Evolutionary conservation across 495 filamentous ascomycete genomes (phyloP).

Genomic region (Friedmanniomyces endolithicus): DNA sequence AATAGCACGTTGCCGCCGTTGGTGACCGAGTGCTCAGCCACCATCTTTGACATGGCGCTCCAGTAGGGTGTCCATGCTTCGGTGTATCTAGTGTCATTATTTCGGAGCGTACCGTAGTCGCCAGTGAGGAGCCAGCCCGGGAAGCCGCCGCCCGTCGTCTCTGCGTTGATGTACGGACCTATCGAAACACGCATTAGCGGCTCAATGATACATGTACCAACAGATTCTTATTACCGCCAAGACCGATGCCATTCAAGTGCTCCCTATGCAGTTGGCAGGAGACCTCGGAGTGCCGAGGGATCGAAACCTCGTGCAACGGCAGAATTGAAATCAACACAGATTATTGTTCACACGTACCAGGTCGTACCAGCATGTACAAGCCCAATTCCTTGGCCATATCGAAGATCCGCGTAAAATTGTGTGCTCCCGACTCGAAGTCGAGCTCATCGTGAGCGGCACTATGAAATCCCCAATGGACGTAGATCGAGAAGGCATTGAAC

Average conservation of each 20-base stretch:
- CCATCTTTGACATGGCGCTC: constrained; percentile 8
- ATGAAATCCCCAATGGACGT: constrained; percentile 16
- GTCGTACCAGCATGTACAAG: constrained; percentile 32
- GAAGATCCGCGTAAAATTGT: constrained; percentile 11
- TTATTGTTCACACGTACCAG: constrained; percentile 9
- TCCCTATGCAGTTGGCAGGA: no score
- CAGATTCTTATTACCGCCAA: no score
- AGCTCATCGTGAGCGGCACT: background rate
- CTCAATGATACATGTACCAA: no score
- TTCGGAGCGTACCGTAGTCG: constrained; percentile 44
- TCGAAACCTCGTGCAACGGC: no score
- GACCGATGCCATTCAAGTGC: no score
- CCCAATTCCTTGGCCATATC: constrained; percentile 21
- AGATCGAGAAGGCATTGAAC: constrained; percentile 21
- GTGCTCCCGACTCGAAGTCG: constrained; percentile 12
- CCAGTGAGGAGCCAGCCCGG: constrained; percentile 51
- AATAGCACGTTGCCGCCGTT: constrained; percentile 43
- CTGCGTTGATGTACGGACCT: constrained; percentile 37
- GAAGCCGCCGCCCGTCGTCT: constrained; percentile 46
- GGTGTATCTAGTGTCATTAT: constrained; percentile 44
- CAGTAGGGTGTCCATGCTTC: constrained; percentile 34
- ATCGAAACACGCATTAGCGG: background rate
- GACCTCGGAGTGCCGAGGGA: no score
- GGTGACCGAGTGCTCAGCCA: constrained; percentile 37
- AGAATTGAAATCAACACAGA: background rate